Evolutionary conservation across 73 alveolate species (phyloP).

Genomic region (Paramecium primaurelia): DNA sequence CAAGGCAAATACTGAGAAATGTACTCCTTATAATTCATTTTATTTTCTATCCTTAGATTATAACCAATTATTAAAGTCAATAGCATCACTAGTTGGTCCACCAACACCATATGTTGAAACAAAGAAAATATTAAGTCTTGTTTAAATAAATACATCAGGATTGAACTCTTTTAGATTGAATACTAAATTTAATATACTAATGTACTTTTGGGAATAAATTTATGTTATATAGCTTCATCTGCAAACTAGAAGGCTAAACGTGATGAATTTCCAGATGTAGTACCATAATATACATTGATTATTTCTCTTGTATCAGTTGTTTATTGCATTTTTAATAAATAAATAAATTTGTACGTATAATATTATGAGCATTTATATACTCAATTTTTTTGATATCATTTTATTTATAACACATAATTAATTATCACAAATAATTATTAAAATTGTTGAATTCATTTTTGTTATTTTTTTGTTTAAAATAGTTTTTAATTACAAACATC

Average conservation of each 20-base stretch:
- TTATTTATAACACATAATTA: not conserved
- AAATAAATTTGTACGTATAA: not conserved
- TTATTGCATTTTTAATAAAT: not conserved
- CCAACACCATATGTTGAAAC: slow-evolving; percentile 60
- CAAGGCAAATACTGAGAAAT: slow-evolving; percentile 45
- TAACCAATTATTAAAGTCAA: slow-evolving; percentile 51
- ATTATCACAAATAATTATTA: not conserved
- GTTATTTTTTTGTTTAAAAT: not conserved
- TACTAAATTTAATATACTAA: not conserved
- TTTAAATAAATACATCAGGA: not conserved
- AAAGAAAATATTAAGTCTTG: slow-evolving; percentile 21
- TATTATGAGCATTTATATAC: not conserved
- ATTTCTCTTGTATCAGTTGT: slow-evolving; percentile 48
- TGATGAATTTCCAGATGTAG: slow-evolving; percentile 58
- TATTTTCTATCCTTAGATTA: not conserved
- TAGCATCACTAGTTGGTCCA: slow-evolving; percentile 60
- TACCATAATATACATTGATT: slow-evolving; percentile 40
- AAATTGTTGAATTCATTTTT: not conserved
- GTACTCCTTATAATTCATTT: not conserved
- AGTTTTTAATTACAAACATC: not conserved
- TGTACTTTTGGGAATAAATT: slow-evolving; percentile 41
- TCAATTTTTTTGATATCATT: not conserved
- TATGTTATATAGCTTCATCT: slow-evolving; percentile 36
- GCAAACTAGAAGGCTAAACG: slow-evolving; percentile 46
- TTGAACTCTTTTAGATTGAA: slow-evolving; percentile 53